phyloP scores from a whole-genome alignment of 1,284 basidiomycete species.

The Xanthoconium separans region DNA sequence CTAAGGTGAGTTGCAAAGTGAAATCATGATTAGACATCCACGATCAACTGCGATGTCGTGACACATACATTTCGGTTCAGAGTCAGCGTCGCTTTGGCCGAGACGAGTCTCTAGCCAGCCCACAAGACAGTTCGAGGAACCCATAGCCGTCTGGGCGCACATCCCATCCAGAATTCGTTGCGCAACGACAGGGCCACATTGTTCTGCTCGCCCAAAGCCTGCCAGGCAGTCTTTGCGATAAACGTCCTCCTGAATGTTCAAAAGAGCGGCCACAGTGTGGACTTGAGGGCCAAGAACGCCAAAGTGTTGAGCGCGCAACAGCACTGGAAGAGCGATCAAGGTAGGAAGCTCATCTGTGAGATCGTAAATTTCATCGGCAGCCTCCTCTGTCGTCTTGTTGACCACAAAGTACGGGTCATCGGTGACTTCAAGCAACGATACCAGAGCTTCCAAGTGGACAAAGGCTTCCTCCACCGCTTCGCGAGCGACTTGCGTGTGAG shows the following conservation, averaged over 20 bases:
- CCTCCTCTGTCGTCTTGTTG: conserved; percentile 26
- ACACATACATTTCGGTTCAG: background rate
- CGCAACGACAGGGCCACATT: conserved; percentile 60
- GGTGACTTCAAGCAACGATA: conserved; percentile 54
- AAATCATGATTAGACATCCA: background rate
- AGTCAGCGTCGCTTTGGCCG: conserved; percentile 32
- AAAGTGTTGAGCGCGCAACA: conserved; percentile 45
- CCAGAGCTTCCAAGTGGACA: conserved; percentile 56
- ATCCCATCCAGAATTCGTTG: conserved; percentile 54
- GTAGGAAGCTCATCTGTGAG: conserved; percentile 65
- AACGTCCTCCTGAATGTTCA: conserved; percentile 57
- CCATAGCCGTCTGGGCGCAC: conserved; percentile 26
- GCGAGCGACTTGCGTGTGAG: conserved; percentile 56
- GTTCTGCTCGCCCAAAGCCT: conserved; percentile 75
- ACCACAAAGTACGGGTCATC: conserved; percentile 27
- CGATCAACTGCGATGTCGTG: background rate
- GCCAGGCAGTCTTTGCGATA: conserved; percentile 66
- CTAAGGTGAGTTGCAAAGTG: background rate
- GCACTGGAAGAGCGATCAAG: conserved; percentile 64
- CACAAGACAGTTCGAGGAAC: conserved; percentile 34
- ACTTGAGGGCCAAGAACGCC: conserved; percentile 29
- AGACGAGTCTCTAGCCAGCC: conserved; percentile 53
- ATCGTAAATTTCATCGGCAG: conserved; percentile 43
- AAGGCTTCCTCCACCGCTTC: conserved; percentile 79
- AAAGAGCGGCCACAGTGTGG: conserved; percentile 48